These are phyloP conservation scores for Boletus pseudopeckii DNA, from an alignment of 768 basidiomycete genomes.

Conservation along the genomic window DNA sequence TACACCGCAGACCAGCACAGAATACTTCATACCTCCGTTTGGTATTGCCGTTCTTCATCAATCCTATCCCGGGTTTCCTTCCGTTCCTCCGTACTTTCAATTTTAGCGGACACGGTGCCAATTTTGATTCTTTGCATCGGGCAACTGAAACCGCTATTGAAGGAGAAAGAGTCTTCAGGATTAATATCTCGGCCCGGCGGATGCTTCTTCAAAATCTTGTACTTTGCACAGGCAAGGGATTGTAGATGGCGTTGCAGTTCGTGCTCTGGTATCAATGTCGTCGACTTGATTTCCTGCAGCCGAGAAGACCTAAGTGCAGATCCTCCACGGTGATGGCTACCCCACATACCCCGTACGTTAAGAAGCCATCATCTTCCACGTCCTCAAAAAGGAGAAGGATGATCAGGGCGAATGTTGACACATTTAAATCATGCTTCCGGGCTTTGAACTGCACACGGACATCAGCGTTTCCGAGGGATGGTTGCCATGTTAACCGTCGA, in stretches of 20 bases:
- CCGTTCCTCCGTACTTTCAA: constrained; percentile 83
- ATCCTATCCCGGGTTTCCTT: constrained; percentile 88
- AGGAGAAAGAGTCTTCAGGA: constrained; percentile 77
- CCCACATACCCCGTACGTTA: constrained; percentile 69
- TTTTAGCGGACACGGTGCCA: constrained; percentile 79
- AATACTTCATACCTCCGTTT: constrained; percentile 68
- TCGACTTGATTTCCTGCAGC: constrained; percentile 76
- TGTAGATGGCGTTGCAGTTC: constrained; percentile 93
- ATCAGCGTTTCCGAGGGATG: constrained; percentile 86
- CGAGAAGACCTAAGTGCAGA: neutral
- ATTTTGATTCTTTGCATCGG: constrained; percentile 91
- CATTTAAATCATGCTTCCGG: constrained; percentile 83
- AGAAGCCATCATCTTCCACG: constrained; percentile 57
- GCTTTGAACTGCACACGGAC: constrained; percentile 78
- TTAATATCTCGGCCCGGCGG: constrained; percentile 84
- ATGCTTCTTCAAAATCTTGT: constrained; percentile 86
- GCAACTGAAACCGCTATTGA: constrained; percentile 80
- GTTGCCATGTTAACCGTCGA: constrained; percentile 88
- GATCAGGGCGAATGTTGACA: constrained; percentile 84
- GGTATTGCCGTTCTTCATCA: constrained; percentile 86
- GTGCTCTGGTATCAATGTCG: constrained; percentile 66
- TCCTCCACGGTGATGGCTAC: neutral
- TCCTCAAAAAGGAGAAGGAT: constrained; percentile 87
- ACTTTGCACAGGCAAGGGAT: constrained; percentile 93
- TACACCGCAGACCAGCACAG: neutral